Conservation (phyloP, 805 yeast genomes). For the Metschnikowia anglica region DNA sequence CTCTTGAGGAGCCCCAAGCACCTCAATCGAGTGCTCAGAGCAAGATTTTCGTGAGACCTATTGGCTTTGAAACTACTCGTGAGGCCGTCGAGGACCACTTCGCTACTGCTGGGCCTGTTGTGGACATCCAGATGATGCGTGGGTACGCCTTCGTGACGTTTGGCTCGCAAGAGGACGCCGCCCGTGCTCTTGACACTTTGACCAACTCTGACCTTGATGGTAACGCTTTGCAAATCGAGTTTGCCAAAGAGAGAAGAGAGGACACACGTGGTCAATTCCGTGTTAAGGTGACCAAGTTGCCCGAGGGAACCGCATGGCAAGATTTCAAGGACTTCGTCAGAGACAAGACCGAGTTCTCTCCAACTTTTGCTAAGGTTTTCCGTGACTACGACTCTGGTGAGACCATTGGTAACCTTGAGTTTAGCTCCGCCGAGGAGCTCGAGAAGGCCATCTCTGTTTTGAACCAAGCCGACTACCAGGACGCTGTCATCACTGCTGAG, state of each 20-base stretch:
- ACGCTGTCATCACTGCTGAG: conserved; percentile 68
- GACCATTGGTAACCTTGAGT: conserved; percentile 53
- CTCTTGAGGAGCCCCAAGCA: no score
- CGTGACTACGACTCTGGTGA: conserved; percentile 48
- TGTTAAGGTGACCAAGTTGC: conserved; percentile 66
- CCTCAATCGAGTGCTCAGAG: neutral
- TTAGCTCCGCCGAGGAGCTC: conserved; percentile 67
- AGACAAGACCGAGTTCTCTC: conserved; percentile 63
- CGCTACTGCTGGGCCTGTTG: conserved; percentile 61
- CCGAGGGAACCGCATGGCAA: conserved; percentile 82
- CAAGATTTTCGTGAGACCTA: conserved; percentile 58
- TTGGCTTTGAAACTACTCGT: conserved; percentile 48
- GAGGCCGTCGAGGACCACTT: conserved; percentile 71
- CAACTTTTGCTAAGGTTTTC: conserved; percentile 57
- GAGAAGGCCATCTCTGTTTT: conserved; percentile 70
- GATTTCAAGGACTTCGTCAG: conserved; percentile 87
- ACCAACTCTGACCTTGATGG: conserved; percentile 49
- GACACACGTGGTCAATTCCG: conserved; percentile 72
- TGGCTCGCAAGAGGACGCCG: conserved; percentile 58
- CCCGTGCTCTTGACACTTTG: conserved; percentile 48
- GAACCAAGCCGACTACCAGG: conserved; percentile 70
- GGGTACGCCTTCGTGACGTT: conserved; percentile 91
- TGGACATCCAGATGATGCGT: conserved; percentile 67
- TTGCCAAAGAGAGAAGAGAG: conserved; percentile 54
- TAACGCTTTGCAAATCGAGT: conserved; percentile 50